Evolutionary conservation across 1,139 yeast genomes (phyloP), one percentile per base, ranked within the genome.

Genomic region (Lodderomyces theae): DNA sequence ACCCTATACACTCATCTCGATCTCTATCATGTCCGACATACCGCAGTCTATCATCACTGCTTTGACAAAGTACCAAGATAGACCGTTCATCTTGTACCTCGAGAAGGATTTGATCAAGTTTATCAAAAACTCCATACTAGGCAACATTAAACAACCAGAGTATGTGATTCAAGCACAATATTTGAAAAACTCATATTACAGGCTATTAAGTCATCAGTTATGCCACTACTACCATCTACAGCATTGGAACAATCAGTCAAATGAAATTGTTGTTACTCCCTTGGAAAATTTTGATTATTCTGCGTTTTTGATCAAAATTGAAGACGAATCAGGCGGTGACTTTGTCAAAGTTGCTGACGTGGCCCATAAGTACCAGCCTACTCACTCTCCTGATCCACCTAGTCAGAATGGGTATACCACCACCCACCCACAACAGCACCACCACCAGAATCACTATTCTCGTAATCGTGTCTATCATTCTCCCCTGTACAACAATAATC

Each of bases 121-220:
- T 38, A 57, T 72, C 19, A 52, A 45, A 12, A 45, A 44, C 11
- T 42, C 49, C 5, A 38, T 48, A 13, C 32, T 41, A 23, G 43
- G 41, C 4, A 43, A 41, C 30, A 39, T 41, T 26, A 40, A 42
- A 35, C 46, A 47, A 30, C 48, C 50, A 13, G 51, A 51, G 40
- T 52, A 53, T 37, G 41, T 47, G 1, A 58, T 62, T 23, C 51
- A 47, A 29, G 53, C 61, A 8, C 51, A 46, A 28, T 61, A 72
- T 55, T 81, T 72, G 21, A 68, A 79, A 69, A 84, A 84, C 57
- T 80, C 87, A 2, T 84, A 80, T 56, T 81, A 79, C 50, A 62
- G 90, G 48, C 61, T 84, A 30, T 60, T 84, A 41, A 72, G 83
- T 1, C 89, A 84, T 57, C 85, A 83, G 47, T 61, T 82, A 24